These are phyloP conservation scores for Ceratocystis alfenasii DNA, from an alignment of 2,329 filamentous ascomycete genomes.

Conservation along the genomic window DNA sequence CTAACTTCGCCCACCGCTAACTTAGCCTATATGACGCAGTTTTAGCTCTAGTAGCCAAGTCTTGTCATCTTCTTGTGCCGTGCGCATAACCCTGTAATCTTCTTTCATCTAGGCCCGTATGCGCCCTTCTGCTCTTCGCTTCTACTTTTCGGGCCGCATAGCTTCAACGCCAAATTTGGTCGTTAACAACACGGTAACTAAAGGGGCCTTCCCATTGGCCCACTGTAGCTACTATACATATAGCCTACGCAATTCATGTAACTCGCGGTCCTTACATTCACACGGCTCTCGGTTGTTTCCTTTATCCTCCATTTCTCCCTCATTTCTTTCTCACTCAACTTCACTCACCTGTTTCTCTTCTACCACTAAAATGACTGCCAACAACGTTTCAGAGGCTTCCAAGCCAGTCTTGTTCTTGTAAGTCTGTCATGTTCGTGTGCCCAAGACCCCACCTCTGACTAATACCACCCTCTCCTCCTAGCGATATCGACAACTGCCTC, in stretches of 20 bases:
- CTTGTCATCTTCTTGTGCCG: neutral
- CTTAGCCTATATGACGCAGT: neutral
- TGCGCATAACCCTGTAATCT: neutral
- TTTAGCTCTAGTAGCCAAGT: too few species aligned
- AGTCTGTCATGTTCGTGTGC: conserved; percentile 18
- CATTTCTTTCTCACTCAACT: neutral
- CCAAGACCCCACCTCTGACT: too few species aligned
- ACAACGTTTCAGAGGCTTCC: conserved; percentile 21
- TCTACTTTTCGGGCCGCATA: neutral
- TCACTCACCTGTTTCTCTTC: neutral
- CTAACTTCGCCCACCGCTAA: neutral
- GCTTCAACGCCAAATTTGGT: neutral
- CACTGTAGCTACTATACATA: neutral
- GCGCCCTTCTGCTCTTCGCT: neutral
- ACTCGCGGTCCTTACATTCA: neutral
- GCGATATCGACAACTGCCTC: conserved; percentile 97
- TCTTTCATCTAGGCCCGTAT: neutral
- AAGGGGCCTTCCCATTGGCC: neutral
- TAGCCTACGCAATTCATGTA: neutral
- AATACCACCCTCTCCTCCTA: conserved; percentile 33
- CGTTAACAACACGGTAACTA: neutral
- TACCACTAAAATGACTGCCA: neutral
- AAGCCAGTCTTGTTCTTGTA: conserved; percentile 38
- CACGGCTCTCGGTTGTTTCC: neutral
- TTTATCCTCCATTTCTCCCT: neutral